phyloP scores from a whole-genome alignment of 2,329 filamentous ascomycete genomes.

The Nemania sp. region DNA sequence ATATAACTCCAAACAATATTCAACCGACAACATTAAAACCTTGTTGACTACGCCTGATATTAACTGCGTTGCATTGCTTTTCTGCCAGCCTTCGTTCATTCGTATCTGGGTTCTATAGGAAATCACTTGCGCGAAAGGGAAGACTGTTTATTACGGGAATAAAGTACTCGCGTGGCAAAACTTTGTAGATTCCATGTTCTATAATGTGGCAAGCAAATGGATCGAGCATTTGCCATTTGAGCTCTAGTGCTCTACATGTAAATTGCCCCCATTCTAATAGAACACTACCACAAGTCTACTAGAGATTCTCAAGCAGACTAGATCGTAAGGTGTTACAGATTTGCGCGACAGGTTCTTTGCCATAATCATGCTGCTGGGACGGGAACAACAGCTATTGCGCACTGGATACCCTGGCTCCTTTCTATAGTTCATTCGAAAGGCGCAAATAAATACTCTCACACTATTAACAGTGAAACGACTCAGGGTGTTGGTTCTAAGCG shows the following conservation, averaged over 20 bases:
- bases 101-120: neutral
- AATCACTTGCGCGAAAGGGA: neutral
- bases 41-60: neutral
- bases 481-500: too few species aligned
- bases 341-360: constrained; percentile 6
- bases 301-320: neutral
- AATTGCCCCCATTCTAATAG: neutral
- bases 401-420: neutral
- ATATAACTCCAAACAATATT: too few species aligned
- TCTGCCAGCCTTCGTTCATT: neutral
- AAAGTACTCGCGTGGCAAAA: constrained; percentile 7
- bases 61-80: neutral
- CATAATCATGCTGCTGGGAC: neutral
- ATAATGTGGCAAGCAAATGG: neutral
- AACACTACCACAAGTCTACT: neutral
- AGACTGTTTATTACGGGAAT: neutral
- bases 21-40: too few species aligned
- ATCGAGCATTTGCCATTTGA: neutral
- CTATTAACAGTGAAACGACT: too few species aligned
- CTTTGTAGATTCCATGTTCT: neutral
- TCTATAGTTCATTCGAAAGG: neutral
- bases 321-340: neutral
- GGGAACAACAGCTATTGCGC: neutral
- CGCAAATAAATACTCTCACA: neutral
- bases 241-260: neutral